Conservation (phyloP, 2,329 filamentous ascomycete genomes). For the Colletotrichum salicis region DNA sequence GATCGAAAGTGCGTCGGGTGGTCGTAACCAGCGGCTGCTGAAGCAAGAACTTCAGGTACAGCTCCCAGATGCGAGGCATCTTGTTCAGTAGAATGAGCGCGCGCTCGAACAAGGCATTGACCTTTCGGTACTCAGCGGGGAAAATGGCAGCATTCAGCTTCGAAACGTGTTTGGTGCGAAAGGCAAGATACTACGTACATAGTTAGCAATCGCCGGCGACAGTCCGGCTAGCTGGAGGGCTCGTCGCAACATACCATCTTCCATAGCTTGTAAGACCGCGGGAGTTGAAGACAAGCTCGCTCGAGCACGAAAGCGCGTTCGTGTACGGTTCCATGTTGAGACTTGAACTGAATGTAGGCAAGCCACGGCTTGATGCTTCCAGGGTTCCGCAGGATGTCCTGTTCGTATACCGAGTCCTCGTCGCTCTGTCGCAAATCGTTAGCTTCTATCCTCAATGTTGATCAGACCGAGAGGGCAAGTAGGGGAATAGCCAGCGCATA, state of each 20-base stretch:
- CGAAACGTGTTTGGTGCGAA: slow-evolving; percentile 83
- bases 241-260: slow-evolving; percentile 73
- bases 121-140: slow-evolving; percentile 85
- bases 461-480: background rate
- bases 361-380: slow-evolving; percentile 94
- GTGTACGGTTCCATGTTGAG: slow-evolving; percentile 82
- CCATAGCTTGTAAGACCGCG: slow-evolving; percentile 98
- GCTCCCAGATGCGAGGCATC: slow-evolving; percentile 98
- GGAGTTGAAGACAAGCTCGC: slow-evolving; percentile 87
- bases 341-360: slow-evolving; percentile 91
- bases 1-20: slow-evolving; percentile 89
- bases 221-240: no score
- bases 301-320: slow-evolving; percentile 92
- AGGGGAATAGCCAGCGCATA: slow-evolving; percentile 43
- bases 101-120: slow-evolving; percentile 93
- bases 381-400: slow-evolving; percentile 88
- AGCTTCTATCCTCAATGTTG: slow-evolving; percentile 36
- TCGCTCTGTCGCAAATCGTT: slow-evolving; percentile 67
- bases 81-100: slow-evolving; percentile 95
- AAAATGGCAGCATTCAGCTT: slow-evolving; percentile 86
- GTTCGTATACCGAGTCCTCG: slow-evolving; percentile 95
- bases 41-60: slow-evolving; percentile 92
- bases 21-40: slow-evolving; percentile 91
- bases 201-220: slow-evolving; percentile 11
- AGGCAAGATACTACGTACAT: slow-evolving; percentile 76